Evolutionary conservation across 1,284 basidiomycete species (phyloP).

Genomic region (Cryptococcus hybrid): DNA sequence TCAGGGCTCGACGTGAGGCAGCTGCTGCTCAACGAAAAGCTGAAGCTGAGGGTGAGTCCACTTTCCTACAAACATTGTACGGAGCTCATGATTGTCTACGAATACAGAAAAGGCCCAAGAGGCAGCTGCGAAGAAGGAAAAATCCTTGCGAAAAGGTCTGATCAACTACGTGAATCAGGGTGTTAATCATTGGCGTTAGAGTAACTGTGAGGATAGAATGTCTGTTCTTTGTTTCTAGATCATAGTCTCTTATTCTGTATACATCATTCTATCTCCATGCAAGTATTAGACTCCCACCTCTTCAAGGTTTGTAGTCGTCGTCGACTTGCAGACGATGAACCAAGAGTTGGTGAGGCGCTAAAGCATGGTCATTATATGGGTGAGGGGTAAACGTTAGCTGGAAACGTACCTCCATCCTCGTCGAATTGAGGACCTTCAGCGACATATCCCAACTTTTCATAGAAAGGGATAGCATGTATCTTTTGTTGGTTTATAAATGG

Average conservation of each 20-base stretch:
- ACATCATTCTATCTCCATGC: no score
- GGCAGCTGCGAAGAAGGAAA: constrained; percentile 45
- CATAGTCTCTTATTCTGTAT: no score
- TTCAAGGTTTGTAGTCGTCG: no score
- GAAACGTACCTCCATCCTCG: constrained; percentile 55
- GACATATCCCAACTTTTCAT: constrained; percentile 59
- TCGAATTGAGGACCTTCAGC: constrained; percentile 61
- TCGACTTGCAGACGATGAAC: constrained; percentile 5
- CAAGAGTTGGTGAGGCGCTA: constrained; percentile 17
- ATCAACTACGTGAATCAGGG: background rate
- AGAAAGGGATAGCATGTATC: constrained; percentile 35
- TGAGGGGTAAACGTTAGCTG: background rate
- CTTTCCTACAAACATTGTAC: background rate
- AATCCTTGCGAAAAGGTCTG: background rate
- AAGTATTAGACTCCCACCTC: no score
- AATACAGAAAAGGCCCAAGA: constrained; percentile 40
- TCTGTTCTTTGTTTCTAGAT: no score
- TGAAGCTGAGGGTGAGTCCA: constrained; percentile 63
- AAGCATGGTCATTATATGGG: background rate
- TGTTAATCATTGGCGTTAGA: no score
- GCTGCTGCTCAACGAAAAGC: constrained; percentile 81
- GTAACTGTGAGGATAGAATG: no score
- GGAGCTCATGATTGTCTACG: background rate
- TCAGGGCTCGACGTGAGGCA: constrained; percentile 77
- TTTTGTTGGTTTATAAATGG: background rate